phyloP scores from a whole-genome alignment of 2,329 filamentous ascomycete genomes.

The Pseudogymnoascus pannorum region DNA sequence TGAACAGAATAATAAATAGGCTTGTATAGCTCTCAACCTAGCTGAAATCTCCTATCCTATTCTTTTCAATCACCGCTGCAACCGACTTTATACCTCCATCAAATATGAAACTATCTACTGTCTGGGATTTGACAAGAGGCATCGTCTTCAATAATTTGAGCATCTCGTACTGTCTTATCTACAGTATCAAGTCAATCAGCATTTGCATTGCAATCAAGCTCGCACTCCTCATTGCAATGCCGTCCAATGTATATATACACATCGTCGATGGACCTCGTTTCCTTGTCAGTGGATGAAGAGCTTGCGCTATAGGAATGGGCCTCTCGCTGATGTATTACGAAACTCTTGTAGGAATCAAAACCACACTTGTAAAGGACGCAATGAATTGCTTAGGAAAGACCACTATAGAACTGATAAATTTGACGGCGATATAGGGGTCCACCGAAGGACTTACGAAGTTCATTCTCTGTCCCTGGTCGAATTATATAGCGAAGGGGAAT shows the following conservation, averaged over 20 bases:
- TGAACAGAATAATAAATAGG: no score
- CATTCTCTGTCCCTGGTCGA: not conserved
- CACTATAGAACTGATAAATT: not conserved
- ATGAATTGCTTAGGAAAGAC: not conserved
- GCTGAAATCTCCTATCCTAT: no score
- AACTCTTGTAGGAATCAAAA: not conserved
- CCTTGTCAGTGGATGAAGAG: not conserved
- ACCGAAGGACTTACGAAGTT: not conserved
- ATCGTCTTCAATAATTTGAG: no score
- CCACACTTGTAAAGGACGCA: not conserved
- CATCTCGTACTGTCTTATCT: not conserved
- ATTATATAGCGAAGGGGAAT: not conserved
- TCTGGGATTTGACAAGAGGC: no score
- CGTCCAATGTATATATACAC: constrained; percentile 32
- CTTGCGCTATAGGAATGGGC: not conserved
- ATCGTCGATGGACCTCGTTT: not conserved
- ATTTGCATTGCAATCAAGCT: not conserved
- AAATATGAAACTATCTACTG: no score
- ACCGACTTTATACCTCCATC: no score
- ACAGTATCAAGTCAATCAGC: not conserved
- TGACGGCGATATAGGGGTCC: not conserved
- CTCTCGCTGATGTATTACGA: not conserved
- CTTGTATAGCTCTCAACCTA: no score
- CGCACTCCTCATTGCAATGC: constrained; percentile 24
- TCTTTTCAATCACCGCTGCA: no score